Evolutionary conservation across 768 basidiomycete genomes (phyloP).

Genomic region (Trametes cingulata): DNA sequence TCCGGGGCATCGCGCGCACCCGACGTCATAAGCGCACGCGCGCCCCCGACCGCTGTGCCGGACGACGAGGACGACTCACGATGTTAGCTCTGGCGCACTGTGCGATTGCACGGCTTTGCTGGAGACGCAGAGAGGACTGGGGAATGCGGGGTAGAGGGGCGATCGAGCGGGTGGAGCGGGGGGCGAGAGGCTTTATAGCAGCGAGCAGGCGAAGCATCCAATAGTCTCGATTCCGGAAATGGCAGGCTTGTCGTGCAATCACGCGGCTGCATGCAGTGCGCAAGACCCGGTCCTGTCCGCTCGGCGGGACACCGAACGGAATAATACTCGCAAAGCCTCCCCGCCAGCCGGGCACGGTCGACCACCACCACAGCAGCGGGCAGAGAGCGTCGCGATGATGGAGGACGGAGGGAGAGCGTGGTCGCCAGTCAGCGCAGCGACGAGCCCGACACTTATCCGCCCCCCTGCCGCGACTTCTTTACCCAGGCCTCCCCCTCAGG

Average conservation of each 20-base stretch:
- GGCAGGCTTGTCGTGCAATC: slow-evolving; percentile 20
- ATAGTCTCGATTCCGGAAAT: slow-evolving; percentile 3
- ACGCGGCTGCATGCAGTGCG: slow-evolving; percentile 8
- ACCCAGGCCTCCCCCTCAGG: slow-evolving; percentile 5
- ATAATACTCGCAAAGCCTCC: background rate
- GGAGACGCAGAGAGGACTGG: background rate
- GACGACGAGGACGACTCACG: slow-evolving; percentile 12
- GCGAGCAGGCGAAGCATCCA: slow-evolving; percentile 20
- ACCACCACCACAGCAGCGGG: background rate
- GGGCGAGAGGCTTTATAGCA: slow-evolving; percentile 19
- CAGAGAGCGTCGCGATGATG: background rate
- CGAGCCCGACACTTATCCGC: slow-evolving; percentile 7
- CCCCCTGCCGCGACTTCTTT: slow-evolving; percentile 4
- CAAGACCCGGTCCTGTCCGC: slow-evolving; percentile 20
- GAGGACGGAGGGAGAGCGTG: background rate
- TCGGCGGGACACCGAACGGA: slow-evolving; percentile 20
- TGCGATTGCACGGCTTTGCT: background rate
- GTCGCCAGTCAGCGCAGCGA: background rate
- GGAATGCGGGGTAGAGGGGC: slow-evolving; percentile 14
- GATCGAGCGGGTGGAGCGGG: slow-evolving; percentile 10
- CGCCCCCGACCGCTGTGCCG: background rate
- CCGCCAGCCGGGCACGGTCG: background rate
- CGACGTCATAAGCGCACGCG: slow-evolving; percentile 5
- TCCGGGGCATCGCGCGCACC: slow-evolving; percentile 4
- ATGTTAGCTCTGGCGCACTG: background rate